phyloP scores from a whole-genome alignment of 2,329 filamentous ascomycete species.

The Botrytis fabae region DNA sequence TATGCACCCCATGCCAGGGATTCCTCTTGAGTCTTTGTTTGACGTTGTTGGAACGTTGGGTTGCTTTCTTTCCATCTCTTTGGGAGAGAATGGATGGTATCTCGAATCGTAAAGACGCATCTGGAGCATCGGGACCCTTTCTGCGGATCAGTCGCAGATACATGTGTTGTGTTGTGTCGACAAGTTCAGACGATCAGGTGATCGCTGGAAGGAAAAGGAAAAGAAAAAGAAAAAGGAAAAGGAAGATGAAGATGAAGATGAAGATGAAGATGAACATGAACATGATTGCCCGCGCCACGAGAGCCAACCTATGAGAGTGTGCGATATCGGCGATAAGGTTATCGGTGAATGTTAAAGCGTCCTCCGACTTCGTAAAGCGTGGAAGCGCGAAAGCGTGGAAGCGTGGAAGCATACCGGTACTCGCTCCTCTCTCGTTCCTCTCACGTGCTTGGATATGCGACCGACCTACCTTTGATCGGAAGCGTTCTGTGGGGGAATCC shows the following conservation, averaged over 20 bases:
- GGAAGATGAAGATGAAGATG: too few species aligned
- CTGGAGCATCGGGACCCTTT: fast-evolving
- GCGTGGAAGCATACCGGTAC: neutral
- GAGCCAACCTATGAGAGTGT: neutral
- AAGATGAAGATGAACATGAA: too few species aligned
- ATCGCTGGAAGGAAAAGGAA: neutral
- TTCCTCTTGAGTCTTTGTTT: slow-evolving; percentile 1
- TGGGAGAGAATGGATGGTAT: neutral
- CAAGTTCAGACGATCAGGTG: neutral
- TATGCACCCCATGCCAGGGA: slow-evolving; percentile 11
- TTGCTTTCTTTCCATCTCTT: neutral
- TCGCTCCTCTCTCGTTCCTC: neutral
- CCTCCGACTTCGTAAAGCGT: neutral
- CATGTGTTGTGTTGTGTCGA: neutral
- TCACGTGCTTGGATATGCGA: neutral
- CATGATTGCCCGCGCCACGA: neutral
- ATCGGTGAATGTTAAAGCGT: neutral
- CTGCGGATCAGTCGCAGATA: fast-evolving
- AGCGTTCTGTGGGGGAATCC: neutral
- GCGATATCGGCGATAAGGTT: neutral
- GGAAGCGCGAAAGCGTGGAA: too few species aligned
- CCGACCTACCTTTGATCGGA: neutral
- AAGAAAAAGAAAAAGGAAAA: neutral
- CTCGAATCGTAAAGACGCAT: neutral
- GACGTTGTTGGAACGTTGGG: neutral